phyloP scores from a whole-genome alignment of 257 asterid genomes.

The Solanum pinnatisectum region DNA sequence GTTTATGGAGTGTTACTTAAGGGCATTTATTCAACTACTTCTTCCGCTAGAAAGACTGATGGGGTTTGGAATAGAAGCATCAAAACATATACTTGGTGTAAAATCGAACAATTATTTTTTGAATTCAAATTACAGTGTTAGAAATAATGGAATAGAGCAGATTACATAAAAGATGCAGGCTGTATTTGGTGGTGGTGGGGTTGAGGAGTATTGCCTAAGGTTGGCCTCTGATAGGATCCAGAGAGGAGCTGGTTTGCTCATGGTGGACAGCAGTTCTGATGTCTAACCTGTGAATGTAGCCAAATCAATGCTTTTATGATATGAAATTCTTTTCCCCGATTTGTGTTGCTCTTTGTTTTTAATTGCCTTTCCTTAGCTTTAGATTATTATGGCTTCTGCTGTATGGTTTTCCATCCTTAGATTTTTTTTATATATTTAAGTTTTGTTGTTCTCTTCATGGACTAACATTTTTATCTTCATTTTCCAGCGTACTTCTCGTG shows the following conservation, averaged over 20 bases:
- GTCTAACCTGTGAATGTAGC: neutral
- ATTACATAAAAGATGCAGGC: neutral
- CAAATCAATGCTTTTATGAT: neutral
- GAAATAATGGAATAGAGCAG: neutral
- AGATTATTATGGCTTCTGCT: neutral
- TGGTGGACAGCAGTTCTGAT: neutral
- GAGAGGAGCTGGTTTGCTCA: neutral
- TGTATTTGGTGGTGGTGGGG: neutral
- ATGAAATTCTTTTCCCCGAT: neutral
- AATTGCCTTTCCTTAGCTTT: neutral
- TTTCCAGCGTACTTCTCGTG: slow-evolving; percentile 41
- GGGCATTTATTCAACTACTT: neutral
- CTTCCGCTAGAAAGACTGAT: neutral
- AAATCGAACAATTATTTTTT: neutral
- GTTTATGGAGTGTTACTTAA: neutral
- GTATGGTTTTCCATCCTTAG: neutral
- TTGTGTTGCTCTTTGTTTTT: neutral
- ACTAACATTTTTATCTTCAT: neutral
- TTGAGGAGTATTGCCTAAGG: neutral
- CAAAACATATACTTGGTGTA: neutral
- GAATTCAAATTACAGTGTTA: neutral
- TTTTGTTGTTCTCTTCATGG: neutral
- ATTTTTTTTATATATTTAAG: neutral
- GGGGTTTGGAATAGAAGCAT: neutral
- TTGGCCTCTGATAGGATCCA: neutral